Percentiles rank a stretch among this genome's conserved stretches.
Evolutionary conservation across 73 alveolate species (phyloP).

Genomic region (Paramecium primaurelia): DNA sequence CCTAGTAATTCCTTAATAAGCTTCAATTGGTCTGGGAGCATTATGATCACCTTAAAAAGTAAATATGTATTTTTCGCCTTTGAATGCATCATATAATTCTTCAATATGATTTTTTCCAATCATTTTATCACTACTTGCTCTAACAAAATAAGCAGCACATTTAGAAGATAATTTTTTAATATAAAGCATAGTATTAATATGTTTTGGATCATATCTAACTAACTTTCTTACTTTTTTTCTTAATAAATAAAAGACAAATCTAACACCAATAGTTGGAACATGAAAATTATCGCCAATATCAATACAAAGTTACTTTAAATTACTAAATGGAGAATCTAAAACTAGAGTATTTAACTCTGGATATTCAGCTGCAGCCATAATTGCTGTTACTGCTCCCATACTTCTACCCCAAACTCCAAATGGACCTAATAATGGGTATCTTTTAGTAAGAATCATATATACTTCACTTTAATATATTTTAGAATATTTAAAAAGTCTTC

Average conservation of each 20-base stretch:
- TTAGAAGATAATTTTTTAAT: not conserved
- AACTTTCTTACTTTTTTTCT: not conserved
- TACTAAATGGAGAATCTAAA: constrained; percentile 84
- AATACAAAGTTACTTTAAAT: constrained; percentile 37
- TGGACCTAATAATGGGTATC: constrained; percentile 67
- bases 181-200: not conserved
- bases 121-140: constrained; percentile 46
- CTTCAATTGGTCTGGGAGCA: constrained; percentile 1
- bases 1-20: constrained; percentile 7
- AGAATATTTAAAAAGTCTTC: constrained; percentile 78
- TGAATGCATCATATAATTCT: not conserved
- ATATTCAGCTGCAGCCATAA: constrained; percentile 74
- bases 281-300: constrained; percentile 47
- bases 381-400: constrained; percentile 95
- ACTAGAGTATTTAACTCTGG: constrained; percentile 77
- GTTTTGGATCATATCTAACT: constrained; percentile 40
- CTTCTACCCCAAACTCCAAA: constrained; percentile 95
- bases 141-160: not conserved
- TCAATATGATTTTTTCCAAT: constrained; percentile 21
- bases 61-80: constrained; percentile 29
- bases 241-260: constrained; percentile 36
- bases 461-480: constrained; percentile 65
- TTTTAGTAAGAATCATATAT: constrained; percentile 1
- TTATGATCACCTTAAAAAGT: constrained; percentile 44
- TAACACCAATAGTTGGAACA: constrained; percentile 27